Conservation (phyloP, 2,329 filamentous ascomycete species). For the Phaeoacremonium minimum region DNA sequence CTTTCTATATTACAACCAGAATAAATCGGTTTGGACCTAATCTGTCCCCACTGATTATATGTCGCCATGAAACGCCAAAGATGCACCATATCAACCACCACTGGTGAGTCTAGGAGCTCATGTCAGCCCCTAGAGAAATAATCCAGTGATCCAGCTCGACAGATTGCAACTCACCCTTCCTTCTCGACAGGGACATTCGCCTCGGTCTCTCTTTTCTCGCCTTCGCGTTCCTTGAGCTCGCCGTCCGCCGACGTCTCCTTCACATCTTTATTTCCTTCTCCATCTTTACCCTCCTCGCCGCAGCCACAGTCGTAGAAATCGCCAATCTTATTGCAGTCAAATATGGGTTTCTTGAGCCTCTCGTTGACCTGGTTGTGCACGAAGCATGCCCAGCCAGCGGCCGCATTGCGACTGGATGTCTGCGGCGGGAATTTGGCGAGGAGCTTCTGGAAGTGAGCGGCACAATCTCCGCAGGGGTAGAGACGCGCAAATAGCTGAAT, state of each 20-base stretch:
- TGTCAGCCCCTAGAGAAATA: too few relatives aligned
- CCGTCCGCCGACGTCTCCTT: constrained; percentile 20
- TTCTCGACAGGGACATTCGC: constrained; percentile 7
- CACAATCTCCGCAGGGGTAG: constrained; percentile 69
- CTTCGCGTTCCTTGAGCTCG: constrained; percentile 9
- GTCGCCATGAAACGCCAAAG: too few relatives aligned
- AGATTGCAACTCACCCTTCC: constrained; percentile 16
- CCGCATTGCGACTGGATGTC: constrained; percentile 57
- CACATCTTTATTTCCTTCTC: constrained; percentile 19
- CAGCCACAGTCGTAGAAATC: constrained; percentile 72
- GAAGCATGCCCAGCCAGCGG: constrained; percentile 65
- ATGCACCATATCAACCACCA: too few relatives aligned
- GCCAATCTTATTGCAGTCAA: constrained; percentile 64
- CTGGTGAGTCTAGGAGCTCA: too few relatives aligned
- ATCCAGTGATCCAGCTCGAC: not conserved
- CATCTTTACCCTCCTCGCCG: constrained; percentile 55
- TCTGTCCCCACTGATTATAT: too few relatives aligned
- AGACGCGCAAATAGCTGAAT: constrained; percentile 64
- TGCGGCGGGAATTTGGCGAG: constrained; percentile 61
- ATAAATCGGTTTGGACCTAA: too few relatives aligned
- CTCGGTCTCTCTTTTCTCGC: constrained; percentile 8
- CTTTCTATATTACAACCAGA: too few relatives aligned
- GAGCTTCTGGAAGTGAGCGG: constrained; percentile 60
- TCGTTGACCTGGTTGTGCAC: constrained; percentile 66
- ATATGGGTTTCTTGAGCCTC: constrained; percentile 55